These are phyloP conservation scores for Solanum peruvianum DNA, from an alignment of 257 asterid genomes.

Conservation along the genomic window DNA sequence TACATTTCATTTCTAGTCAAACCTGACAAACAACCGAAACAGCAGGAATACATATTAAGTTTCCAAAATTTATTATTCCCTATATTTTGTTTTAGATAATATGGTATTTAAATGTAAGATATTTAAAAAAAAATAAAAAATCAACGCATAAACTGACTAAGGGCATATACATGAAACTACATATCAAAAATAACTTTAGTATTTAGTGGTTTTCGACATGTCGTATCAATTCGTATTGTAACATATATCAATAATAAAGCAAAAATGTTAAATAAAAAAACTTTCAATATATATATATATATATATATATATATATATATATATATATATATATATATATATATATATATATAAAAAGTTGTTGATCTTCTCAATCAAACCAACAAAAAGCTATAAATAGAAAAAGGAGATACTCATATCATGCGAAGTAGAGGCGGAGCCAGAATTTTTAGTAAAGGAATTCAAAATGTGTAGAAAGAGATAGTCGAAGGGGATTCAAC, in stretches of 20 bases:
- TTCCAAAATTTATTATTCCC: neutral
- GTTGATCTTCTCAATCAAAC: neutral
- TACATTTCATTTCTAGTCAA: neutral
- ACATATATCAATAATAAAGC: neutral
- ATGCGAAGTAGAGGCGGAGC: too few relatives aligned
- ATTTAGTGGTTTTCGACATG: neutral
- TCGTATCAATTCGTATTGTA: neutral
- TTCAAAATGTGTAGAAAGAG: too few relatives aligned
- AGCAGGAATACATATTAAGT: too few relatives aligned
- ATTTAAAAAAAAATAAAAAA: too few relatives aligned
- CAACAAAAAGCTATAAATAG: neutral
- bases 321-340: too few relatives aligned
- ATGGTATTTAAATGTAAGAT: too few relatives aligned
- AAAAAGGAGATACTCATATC: neutral
- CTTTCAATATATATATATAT: too few relatives aligned
- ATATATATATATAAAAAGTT: neutral
- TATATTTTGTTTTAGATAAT: too few relatives aligned
- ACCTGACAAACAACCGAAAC: neutral
- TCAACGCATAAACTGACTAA: neutral
- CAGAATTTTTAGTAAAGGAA: too few relatives aligned
- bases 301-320: too few relatives aligned
- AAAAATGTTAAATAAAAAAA: neutral
- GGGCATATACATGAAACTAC: neutral
- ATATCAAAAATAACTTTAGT: neutral
- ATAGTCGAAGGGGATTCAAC: rapidly evolving